Base-by-base conservation (phyloP, 2,329 filamentous ascomycete species). In the Neopestalotiopsis sp. region DNA sequence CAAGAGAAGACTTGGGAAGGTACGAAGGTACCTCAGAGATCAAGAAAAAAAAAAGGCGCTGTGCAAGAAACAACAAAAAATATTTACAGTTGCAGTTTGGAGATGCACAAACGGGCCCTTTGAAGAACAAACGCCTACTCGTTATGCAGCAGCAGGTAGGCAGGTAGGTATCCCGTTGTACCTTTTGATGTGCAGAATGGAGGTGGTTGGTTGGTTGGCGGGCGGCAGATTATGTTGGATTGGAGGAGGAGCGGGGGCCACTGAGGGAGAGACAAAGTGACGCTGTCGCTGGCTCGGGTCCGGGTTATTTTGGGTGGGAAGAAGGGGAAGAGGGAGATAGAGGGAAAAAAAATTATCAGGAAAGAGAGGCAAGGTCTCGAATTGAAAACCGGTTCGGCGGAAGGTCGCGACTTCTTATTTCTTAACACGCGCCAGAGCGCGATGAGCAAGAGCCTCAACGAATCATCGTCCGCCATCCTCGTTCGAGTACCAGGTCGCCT, bases 391-490 rank as follows among this genome's bases (percentile, higher is more conserved):
- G 34, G 34, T 78, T 76, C 76, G 71, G 73, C 74, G 73, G 75
- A 75, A 64, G 73, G 71, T 76, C 78, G 76, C 79, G 77, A 75
- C 78, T 78, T 81, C 77, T 79, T 82, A 82, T 82, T 82, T 82
- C 81, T 83, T 82, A 77, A 64, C 76, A 80, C 76, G 78, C 77
- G 74, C 74, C 74, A 67, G 49, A 59, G 53, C 65, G 65, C 65
- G 65, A 53, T 61, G 65, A 32, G 42, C 65, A 30, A 20, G n/a
- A 10, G 14, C 13, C 14, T 34, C 32, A 34, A 9, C 59, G n/a
- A 66, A 58, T 66, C 63, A 66, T n/a, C 24, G 64, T 42, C 30
- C 64, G 7, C 20, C 42, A 66, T 28, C 12, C 24, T 14, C 45
- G 34, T 17, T 57, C 63, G 30, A 53, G 40, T n/a, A 14, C 49